Percentiles rank a stretch among this genome's conserved stretches.
Conservation (phyloP, 2,329 filamentous ascomycete species). For the Neofusicoccum kwambonambiense region DNA sequence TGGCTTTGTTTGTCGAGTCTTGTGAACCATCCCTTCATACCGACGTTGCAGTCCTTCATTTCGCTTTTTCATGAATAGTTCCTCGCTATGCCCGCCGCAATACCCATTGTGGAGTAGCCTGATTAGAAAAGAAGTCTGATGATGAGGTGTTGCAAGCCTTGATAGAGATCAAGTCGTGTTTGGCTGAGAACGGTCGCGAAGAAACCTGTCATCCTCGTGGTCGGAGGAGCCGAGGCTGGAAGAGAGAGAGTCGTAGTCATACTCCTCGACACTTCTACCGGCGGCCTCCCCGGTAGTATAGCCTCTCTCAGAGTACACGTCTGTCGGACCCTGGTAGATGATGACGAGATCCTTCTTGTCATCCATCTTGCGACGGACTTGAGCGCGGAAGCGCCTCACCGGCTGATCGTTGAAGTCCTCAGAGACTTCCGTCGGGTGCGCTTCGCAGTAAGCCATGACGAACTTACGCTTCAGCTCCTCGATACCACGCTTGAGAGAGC, state of each 20-base stretch:
- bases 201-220: background rate
- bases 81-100: too few species aligned
- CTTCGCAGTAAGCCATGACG: background rate
- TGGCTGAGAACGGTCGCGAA: background rate
- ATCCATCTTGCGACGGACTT: background rate
- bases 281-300: background rate
- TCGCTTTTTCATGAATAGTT: too few species aligned
- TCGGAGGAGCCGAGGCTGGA: background rate
- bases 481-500: background rate
- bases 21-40: background rate
- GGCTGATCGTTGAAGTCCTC: background rate
- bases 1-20: background rate
- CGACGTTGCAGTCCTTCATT: background rate
- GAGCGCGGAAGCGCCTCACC: background rate
- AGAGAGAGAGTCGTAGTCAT: background rate
- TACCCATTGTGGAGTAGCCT: too few species aligned
- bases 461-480: slow-evolving; percentile 4
- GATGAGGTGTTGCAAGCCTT: too few species aligned
- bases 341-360: background rate
- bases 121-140: too few species aligned
- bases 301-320: background rate
- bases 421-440: background rate
- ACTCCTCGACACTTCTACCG: background rate
- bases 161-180: background rate
- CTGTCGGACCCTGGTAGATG: background rate